Conservation (phyloP, 2,329 filamentous ascomycete species). For the Beauveria asiatica region DNA sequence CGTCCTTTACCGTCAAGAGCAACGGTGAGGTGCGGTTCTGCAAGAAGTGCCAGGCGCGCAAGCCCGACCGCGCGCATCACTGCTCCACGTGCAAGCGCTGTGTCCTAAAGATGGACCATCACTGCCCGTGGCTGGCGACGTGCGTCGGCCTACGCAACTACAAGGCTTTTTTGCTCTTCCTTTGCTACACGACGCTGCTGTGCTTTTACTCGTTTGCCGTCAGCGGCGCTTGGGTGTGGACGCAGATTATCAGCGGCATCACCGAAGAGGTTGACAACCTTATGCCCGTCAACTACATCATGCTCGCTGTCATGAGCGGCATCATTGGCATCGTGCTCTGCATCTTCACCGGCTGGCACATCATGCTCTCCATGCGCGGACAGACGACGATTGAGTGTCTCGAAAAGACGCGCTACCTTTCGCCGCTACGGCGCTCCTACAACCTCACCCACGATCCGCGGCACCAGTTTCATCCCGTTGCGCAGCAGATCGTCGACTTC, state of each 20-base stretch:
- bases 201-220: slow-evolving; percentile 75
- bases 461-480: slow-evolving; percentile 42
- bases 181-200: slow-evolving; percentile 82
- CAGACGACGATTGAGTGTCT: slow-evolving; percentile 95
- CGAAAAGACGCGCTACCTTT: slow-evolving; percentile 91
- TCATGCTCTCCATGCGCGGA: slow-evolving; percentile 67
- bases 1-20: slow-evolving; percentile 85
- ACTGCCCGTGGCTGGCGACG: slow-evolving; percentile 95
- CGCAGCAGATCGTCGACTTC: slow-evolving; percentile 69
- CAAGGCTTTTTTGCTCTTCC: slow-evolving; percentile 88
- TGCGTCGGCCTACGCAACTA: slow-evolving; percentile 93
- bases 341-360: slow-evolving; percentile 88
- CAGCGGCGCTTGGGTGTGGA: slow-evolving; percentile 74
- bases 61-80: slow-evolving; percentile 93
- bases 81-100: slow-evolving; percentile 92
- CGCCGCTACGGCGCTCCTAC: slow-evolving; percentile 65
- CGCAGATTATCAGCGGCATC: slow-evolving; percentile 60
- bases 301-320: slow-evolving; percentile 77
- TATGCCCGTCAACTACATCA: slow-evolving; percentile 83
- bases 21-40: slow-evolving; percentile 83
- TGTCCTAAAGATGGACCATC: slow-evolving; percentile 98
- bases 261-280: slow-evolving; percentile 66
- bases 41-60: slow-evolving; percentile 93
- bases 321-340: slow-evolving; percentile 86
- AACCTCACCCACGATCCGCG: slow-evolving; percentile 49